A percentile compares a stretch with the other conserved stretches of the same genome.
Evolutionary conservation across 805 yeast genomes (phyloP).

Genomic region (Kazachstania africana): DNA sequence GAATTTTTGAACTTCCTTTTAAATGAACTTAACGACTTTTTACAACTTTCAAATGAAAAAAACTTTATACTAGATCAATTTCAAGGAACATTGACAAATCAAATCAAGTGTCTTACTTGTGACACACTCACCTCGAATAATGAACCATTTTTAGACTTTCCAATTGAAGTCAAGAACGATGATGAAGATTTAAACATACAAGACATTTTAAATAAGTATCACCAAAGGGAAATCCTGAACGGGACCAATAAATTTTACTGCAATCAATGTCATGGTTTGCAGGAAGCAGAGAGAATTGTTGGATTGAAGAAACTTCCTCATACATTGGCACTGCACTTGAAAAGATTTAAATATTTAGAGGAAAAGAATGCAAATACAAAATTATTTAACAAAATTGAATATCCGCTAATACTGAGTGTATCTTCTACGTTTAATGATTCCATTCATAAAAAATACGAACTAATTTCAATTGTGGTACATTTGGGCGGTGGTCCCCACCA

Average conservation of each 20-base stretch:
- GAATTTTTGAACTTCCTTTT: conserved; percentile 83
- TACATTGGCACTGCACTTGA: conserved; percentile 71
- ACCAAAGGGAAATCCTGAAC: conserved; percentile 73
- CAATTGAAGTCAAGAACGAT: conserved; percentile 72
- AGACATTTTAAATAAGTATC: conserved; percentile 33
- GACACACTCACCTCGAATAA: conserved; percentile 72
- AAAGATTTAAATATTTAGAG: conserved; percentile 87
- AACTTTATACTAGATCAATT: conserved; percentile 61
- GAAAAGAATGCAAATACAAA: conserved; percentile 70
- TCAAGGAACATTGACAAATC: conserved; percentile 77
- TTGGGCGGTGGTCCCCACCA: conserved; percentile 97
- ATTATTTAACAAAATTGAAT: conserved; percentile 72
- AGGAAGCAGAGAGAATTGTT: conserved; percentile 88
- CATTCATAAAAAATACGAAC: conserved; percentile 51
- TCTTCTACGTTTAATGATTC: conserved; percentile 38
- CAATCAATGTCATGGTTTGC: conserved; percentile 78
- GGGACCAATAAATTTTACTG: conserved; percentile 89
- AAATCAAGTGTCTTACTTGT: conserved; percentile 82
- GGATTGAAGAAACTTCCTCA: conserved; percentile 69
- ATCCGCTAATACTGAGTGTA: conserved; percentile 61
- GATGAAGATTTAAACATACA: conserved; percentile 65
- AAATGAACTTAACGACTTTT: conserved; percentile 52
- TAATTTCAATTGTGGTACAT: conserved; percentile 81
- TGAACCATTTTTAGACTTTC: conserved; percentile 77
- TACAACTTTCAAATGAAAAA: conserved; percentile 7